These are phyloP conservation scores for Boletus patriciae DNA, from an alignment of 768 basidiomycete species.

Conservation along the genomic window DNA sequence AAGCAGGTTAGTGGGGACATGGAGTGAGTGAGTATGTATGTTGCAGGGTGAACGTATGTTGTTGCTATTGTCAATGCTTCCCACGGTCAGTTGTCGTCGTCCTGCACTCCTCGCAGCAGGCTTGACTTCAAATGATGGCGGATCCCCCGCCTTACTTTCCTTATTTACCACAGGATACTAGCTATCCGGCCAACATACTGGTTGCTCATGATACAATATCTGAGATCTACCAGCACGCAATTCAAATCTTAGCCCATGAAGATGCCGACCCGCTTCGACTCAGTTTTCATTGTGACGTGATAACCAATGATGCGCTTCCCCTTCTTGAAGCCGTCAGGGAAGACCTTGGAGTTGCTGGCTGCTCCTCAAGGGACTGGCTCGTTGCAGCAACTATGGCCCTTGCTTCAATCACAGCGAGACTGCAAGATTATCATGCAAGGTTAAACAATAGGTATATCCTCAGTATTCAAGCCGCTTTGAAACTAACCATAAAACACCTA, in stretches of 20 bases:
- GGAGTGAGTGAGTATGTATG: too few relatives aligned
- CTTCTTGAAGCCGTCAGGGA: background rate
- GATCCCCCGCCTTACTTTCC: background rate
- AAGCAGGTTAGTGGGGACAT: too few relatives aligned
- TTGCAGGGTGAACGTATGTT: too few relatives aligned
- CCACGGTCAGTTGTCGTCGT: too few relatives aligned
- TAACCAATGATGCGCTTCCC: background rate
- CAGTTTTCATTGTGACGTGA: background rate
- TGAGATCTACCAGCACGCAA: background rate
- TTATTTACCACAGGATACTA: background rate
- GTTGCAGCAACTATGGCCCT: background rate
- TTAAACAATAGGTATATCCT: background rate
- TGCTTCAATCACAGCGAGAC: background rate
- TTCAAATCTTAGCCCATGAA: background rate
- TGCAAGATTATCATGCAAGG: background rate
- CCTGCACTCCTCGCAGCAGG: too few relatives aligned
- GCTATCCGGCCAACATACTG: background rate
- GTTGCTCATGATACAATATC: background rate
- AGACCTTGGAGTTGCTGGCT: background rate
- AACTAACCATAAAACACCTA: too few relatives aligned
- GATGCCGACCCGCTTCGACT: background rate
- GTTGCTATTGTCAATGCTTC: too few relatives aligned
- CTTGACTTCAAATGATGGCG: background rate
- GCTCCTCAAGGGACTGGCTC: background rate
- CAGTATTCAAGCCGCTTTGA: too few relatives aligned